A percentile compares a stretch with the other conserved stretches of the same genome.
Conservation (phyloP, 331 rosid genomes). For the Phaseolus coccineus region DNA sequence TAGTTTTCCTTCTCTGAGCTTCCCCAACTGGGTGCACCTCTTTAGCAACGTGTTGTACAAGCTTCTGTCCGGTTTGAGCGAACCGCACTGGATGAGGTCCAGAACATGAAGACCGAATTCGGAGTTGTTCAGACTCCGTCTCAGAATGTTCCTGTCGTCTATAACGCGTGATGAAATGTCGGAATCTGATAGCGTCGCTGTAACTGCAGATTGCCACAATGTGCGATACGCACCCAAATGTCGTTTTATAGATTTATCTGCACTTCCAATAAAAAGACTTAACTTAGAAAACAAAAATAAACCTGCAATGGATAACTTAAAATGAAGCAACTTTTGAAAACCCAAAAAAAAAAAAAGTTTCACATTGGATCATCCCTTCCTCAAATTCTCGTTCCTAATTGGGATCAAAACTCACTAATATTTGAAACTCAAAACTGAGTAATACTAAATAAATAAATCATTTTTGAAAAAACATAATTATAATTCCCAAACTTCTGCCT, state of each 20-base stretch:
- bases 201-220: slow-evolving; percentile 37
- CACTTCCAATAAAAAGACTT: not conserved
- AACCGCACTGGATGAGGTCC: slow-evolving; percentile 65
- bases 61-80: slow-evolving; percentile 58
- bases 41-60: slow-evolving; percentile 25
- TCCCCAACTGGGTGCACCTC: slow-evolving; percentile 63
- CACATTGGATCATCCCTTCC: slow-evolving; percentile 26
- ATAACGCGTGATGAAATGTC: slow-evolving; percentile 42
- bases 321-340: slow-evolving; percentile 22
- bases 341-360: not conserved
- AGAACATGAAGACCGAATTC: slow-evolving; percentile 64
- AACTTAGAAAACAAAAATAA: not conserved
- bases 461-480: too few species aligned
- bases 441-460: too few species aligned
- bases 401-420: not conserved
- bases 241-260: slow-evolving; percentile 24
- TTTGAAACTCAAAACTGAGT: too few species aligned
- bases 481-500: too few species aligned
- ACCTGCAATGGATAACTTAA: not conserved
- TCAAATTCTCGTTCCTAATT: not conserved
- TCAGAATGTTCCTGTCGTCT: slow-evolving; percentile 65
- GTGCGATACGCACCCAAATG: slow-evolving; percentile 30
- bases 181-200: slow-evolving; percentile 15
- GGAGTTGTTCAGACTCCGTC: slow-evolving; percentile 50
- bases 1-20: slow-evolving; percentile 63